Conservation (phyloP, 441 rosid species). For the Isatis lusitanica region DNA sequence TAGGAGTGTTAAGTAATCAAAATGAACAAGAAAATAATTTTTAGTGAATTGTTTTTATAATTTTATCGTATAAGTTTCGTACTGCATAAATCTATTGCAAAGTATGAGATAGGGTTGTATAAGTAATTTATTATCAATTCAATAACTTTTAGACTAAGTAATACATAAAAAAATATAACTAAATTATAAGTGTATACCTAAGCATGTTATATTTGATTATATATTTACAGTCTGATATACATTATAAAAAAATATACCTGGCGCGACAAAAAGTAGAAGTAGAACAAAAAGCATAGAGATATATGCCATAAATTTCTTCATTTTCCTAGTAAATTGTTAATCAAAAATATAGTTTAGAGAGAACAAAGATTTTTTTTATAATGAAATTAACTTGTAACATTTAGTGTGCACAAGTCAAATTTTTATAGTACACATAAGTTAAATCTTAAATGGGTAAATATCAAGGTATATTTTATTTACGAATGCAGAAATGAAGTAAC, state of each 20-base stretch:
- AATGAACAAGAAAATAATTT: too few relatives aligned
- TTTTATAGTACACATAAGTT: slow-evolving; percentile 12
- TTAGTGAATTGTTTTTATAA: too few relatives aligned
- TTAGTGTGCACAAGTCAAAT: not conserved
- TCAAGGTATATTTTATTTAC: not conserved
- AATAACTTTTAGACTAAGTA: not conserved
- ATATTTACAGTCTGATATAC: too few relatives aligned
- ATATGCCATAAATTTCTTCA: slow-evolving; percentile 1
- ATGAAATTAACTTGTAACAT: not conserved
- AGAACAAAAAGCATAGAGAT: not conserved
- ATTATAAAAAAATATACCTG: not conserved
- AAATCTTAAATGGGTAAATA: slow-evolving; percentile 1
- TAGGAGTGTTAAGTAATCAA: too few relatives aligned
- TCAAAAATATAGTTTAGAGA: not conserved
- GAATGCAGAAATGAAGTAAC: not conserved
- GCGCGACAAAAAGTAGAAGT: not conserved
- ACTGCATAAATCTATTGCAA: not conserved
- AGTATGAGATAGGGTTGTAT: not conserved
- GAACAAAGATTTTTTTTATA: too few relatives aligned
- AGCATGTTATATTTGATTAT: not conserved
- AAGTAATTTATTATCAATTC: not conserved
- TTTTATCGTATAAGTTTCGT: not conserved
- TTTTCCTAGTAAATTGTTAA: not conserved
- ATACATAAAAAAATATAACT: not conserved
- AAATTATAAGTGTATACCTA: not conserved